Base-by-base conservation (phyloP, 495 filamentous ascomycete species). In the Aspergillus steynii region DNA sequence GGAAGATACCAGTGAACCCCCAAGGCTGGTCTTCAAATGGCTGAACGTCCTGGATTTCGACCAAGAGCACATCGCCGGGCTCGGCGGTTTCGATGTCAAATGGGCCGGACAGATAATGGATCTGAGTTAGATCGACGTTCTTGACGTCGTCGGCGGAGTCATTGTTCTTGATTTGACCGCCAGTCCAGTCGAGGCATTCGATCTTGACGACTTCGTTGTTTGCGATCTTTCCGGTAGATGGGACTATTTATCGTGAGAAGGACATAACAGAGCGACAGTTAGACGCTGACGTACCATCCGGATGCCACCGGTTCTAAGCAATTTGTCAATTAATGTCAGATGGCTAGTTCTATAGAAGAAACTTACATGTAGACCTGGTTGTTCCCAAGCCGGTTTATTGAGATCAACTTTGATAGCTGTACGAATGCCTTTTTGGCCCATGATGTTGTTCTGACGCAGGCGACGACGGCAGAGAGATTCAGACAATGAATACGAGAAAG, bases 21-120 rank as follows among this genome's bases (percentile, higher is more conserved):
- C 94, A 97, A 0, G 92, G 93, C 64, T 88, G 83, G 14, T 95
- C 86, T 67, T 93, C 79, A 64, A 96, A 88, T 7, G 93, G 93
- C 72, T 97, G 93, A 3, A 97, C 94, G 63, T 97, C 94, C 77
- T 96, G 94, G 61, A 98, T 96, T 75, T 98, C 93, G 3, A 96
- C 92, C 0, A 96, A 70, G 1, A 98, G 81, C 7, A 97, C 78
- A 70, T 97, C 94, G 0, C 94, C 94, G 0, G 93, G 93, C 68
- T 90, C 85, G 3, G 94, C 93, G 1, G 84, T 88, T 65, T 93
- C 90, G 56, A 98, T 83, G 64, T 96, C 92, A 65, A 98, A 97
- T 0, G 94, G 94, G 0, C 94, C 94, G 0, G 89, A 92, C 3
- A 98, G 83, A 70, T 96, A 97, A 73, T 98, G 94, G 28, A 93